phyloP scores from a whole-genome alignment of 2,329 filamentous ascomycete species.

The Aspergillus nomiae region DNA sequence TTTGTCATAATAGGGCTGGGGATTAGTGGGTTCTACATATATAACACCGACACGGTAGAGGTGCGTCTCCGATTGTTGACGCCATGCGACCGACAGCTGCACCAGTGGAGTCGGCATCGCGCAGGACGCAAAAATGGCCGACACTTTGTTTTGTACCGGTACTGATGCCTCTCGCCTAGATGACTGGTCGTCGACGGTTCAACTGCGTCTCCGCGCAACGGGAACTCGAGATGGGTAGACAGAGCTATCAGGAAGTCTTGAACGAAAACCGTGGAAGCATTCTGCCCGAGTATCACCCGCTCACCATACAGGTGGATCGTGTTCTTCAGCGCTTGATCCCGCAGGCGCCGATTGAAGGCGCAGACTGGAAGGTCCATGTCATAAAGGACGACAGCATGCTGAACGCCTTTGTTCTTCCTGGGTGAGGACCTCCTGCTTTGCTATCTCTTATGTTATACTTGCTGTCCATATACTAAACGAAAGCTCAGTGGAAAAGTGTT shows the following conservation, averaged over 20 bases:
- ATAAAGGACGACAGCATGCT: slow-evolving; percentile 51
- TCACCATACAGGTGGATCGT: slow-evolving; percentile 51
- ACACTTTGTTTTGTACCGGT: not conserved
- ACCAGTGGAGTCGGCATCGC: too few species aligned
- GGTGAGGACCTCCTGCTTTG: slow-evolving; percentile 35
- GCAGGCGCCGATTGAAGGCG: slow-evolving; percentile 47
- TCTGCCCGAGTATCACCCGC: slow-evolving; percentile 52
- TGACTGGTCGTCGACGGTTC: slow-evolving; percentile 61
- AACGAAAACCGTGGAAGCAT: slow-evolving; percentile 50
- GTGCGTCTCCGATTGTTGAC: slow-evolving; percentile 28
- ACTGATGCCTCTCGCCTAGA: slow-evolving; percentile 24
- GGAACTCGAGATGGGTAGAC: slow-evolving; percentile 48
- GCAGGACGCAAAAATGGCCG: not conserved
- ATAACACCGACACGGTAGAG: slow-evolving; percentile 59
- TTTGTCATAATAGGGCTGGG: slow-evolving; percentile 43
- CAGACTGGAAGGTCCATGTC: slow-evolving; percentile 61
- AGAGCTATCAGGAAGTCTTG: slow-evolving; percentile 52
- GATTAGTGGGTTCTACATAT: slow-evolving; percentile 53
- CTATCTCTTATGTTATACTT: not conserved
- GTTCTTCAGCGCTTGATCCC: slow-evolving; percentile 59
- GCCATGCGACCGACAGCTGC: not conserved
- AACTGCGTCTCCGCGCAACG: slow-evolving; percentile 53
- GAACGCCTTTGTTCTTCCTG: slow-evolving; percentile 67
- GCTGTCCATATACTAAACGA: slow-evolving; percentile 6
- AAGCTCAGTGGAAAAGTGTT: slow-evolving; percentile 60